Conservation (phyloP, 2,329 filamentous ascomycete species). For the Myriosclerotinia duriaeana region DNA sequence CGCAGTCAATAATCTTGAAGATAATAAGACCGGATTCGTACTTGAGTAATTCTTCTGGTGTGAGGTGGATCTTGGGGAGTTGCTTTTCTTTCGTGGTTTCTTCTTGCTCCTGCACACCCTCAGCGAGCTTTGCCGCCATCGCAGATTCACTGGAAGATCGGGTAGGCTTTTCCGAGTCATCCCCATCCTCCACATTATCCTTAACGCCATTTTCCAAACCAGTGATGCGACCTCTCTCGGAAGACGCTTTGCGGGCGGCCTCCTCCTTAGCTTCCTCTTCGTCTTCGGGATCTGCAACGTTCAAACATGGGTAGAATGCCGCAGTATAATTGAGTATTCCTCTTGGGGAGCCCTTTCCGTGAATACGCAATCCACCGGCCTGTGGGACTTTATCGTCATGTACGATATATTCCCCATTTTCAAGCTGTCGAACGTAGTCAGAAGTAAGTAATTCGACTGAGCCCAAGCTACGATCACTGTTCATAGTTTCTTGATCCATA, state of each 20-base stretch:
- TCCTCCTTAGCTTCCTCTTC: constrained; percentile 74
- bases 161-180: constrained; percentile 45
- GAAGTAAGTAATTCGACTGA: constrained; percentile 72
- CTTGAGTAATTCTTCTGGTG: constrained; percentile 74
- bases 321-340: constrained; percentile 79
- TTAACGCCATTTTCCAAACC: constrained; percentile 29
- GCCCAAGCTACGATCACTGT: constrained; percentile 86
- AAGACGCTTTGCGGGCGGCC: constrained; percentile 41
- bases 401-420: constrained; percentile 76
- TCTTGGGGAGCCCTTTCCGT: constrained; percentile 72
- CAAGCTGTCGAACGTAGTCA: constrained; percentile 76
- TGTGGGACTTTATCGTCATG: constrained; percentile 72
- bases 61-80: constrained; percentile 74
- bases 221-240: constrained; percentile 34
- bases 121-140: constrained; percentile 36
- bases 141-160: constrained; percentile 39
- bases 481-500: constrained; percentile 93
- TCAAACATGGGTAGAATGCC: constrained; percentile 86
- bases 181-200: constrained; percentile 27
- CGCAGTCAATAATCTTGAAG: constrained; percentile 89
- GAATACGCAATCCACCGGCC: constrained; percentile 68
- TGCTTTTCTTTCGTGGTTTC: constrained; percentile 48
- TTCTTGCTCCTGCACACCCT: constrained; percentile 46
- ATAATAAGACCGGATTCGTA: constrained; percentile 91
- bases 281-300: constrained; percentile 85